Percentiles rank a stretch among this genome's conserved stretches.
Evolutionary conservation across 139 green algal genomes (phyloP).

Genomic region (Micromonas pusilla): DNA sequence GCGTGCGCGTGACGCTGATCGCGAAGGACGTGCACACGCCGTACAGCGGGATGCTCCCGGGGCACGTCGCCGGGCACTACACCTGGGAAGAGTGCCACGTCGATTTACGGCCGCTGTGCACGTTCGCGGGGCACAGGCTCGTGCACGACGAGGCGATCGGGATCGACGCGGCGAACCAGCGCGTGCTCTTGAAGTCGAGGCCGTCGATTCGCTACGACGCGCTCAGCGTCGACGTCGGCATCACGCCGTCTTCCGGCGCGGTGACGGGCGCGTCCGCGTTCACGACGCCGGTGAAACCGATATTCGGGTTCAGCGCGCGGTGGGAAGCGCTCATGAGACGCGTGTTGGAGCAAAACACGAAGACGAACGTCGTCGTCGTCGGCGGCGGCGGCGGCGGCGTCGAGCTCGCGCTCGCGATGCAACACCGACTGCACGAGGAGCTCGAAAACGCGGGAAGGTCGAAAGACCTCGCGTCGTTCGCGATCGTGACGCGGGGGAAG

Average conservation of each 20-base stretch:
- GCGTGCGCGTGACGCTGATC: slow-evolving; percentile 79
- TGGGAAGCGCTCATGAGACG: slow-evolving; percentile 43
- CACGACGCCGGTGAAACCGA: slow-evolving; percentile 85
- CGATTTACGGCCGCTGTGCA: slow-evolving; percentile 66
- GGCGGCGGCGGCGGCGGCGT: slow-evolving; percentile 83
- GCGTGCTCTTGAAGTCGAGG: slow-evolving; percentile 29
- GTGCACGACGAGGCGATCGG: slow-evolving; percentile 62
- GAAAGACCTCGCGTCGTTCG: background rate
- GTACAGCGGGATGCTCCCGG: slow-evolving; percentile 97
- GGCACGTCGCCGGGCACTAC: slow-evolving; percentile 86
- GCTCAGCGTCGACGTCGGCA: slow-evolving; percentile 85
- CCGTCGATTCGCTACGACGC: slow-evolving; percentile 76
- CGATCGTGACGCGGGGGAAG: slow-evolving; percentile 38
- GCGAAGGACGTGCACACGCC: slow-evolving; percentile 74
- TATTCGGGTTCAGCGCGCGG: slow-evolving; percentile 54
- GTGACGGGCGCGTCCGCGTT: slow-evolving; percentile 53
- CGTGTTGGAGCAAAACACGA: background rate
- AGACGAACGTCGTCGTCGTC: slow-evolving; percentile 65
- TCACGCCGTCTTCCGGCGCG: slow-evolving; percentile 34
- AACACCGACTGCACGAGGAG: slow-evolving; percentile 58
- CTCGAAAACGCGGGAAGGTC: background rate
- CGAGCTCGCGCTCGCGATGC: slow-evolving; percentile 75
- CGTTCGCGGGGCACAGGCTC: slow-evolving; percentile 61
- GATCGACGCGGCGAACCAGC: slow-evolving; percentile 26
- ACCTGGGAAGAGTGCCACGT: slow-evolving; percentile 87